These are phyloP conservation scores for Hymenoscyphus linearis DNA, from an alignment of 2,329 filamentous ascomycete species.

Conservation along the genomic window DNA sequence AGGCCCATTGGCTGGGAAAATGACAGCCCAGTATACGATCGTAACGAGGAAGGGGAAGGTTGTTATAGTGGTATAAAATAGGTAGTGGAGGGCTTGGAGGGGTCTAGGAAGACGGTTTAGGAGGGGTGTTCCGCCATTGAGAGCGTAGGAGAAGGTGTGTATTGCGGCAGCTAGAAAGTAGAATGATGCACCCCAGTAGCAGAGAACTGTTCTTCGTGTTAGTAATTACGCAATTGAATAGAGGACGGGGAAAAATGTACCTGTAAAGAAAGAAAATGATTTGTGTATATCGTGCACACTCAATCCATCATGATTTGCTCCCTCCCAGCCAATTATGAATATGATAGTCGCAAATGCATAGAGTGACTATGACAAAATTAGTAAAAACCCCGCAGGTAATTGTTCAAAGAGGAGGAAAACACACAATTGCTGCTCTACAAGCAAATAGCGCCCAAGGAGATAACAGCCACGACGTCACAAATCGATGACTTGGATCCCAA, in stretches of 20 bases:
- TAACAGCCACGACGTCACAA: slow-evolving; percentile 79
- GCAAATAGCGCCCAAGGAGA: slow-evolving; percentile 56
- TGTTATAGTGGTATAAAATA: slow-evolving; percentile 58
- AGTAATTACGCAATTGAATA: background rate
- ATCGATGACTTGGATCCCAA: slow-evolving; percentile 50
- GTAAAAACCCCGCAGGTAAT: background rate
- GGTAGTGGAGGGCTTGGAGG: slow-evolving; percentile 59
- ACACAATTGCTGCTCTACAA: slow-evolving; percentile 49
- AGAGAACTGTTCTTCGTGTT: slow-evolving; percentile 33
- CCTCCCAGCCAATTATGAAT: slow-evolving; percentile 62
- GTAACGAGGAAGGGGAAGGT: slow-evolving; percentile 65
- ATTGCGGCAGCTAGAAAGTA: slow-evolving; percentile 65
- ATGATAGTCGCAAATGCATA: slow-evolving; percentile 69
- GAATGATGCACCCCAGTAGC: slow-evolving; percentile 77
- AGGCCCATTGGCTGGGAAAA: slow-evolving; percentile 46
- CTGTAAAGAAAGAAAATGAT: slow-evolving; percentile 76
- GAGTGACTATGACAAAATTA: slow-evolving; percentile 38
- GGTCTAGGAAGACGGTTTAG: slow-evolving; percentile 54
- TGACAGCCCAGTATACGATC: slow-evolving; percentile 62
- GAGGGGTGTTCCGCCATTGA: slow-evolving; percentile 47
- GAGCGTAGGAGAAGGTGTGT: slow-evolving; percentile 65
- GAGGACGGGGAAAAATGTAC: slow-evolving; percentile 32
- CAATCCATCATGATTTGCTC: slow-evolving; percentile 39
- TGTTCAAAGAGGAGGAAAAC: slow-evolving; percentile 30
- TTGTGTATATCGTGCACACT: slow-evolving; percentile 37